These are phyloP conservation scores for Sclerotinia borealis DNA, from an alignment of 2,329 filamentous ascomycete species.

Conservation along the genomic window DNA sequence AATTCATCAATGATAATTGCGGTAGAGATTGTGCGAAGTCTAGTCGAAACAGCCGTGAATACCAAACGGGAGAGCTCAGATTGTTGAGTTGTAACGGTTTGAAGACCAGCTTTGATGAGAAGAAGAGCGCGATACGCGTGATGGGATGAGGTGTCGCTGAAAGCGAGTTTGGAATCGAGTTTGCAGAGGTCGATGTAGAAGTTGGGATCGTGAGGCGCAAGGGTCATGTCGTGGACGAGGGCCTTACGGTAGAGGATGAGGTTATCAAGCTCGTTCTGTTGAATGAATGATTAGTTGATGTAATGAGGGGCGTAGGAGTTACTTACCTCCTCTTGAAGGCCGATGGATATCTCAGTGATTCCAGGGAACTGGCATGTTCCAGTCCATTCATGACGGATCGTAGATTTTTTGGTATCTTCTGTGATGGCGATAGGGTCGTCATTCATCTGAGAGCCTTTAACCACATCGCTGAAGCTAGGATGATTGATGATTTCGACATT, in stretches of 20 bases:
- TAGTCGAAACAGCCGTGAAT: not conserved
- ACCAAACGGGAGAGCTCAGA: constrained; percentile 7
- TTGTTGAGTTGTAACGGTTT: not conserved
- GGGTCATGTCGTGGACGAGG: constrained; percentile 7
- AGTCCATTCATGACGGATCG: constrained; percentile 22
- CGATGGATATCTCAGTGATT: not conserved
- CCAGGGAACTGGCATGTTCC: constrained; percentile 19
- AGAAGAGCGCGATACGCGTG: constrained; percentile 21
- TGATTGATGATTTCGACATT: not conserved
- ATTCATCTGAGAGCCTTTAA: not conserved
- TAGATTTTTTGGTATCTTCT: not conserved
- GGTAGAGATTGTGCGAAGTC: not conserved
- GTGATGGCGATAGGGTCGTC: not conserved
- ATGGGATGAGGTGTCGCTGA: constrained; percentile 20
- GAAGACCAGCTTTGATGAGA: constrained; percentile 20
- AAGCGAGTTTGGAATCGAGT: constrained; percentile 21
- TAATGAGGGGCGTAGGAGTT: not conserved
- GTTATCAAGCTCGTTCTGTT: constrained; percentile 16
- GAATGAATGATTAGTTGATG: not conserved
- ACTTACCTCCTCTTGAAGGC: constrained; percentile 17
- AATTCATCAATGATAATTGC: constrained; percentile 19
- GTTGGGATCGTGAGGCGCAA: constrained; percentile 20
- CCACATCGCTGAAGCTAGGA: too few species aligned
- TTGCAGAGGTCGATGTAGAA: constrained; percentile 17
- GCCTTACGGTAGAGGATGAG: constrained; percentile 15